Conservation (phyloP, 1,284 basidiomycete species). For the Heterobasidion irregulare region DNA sequence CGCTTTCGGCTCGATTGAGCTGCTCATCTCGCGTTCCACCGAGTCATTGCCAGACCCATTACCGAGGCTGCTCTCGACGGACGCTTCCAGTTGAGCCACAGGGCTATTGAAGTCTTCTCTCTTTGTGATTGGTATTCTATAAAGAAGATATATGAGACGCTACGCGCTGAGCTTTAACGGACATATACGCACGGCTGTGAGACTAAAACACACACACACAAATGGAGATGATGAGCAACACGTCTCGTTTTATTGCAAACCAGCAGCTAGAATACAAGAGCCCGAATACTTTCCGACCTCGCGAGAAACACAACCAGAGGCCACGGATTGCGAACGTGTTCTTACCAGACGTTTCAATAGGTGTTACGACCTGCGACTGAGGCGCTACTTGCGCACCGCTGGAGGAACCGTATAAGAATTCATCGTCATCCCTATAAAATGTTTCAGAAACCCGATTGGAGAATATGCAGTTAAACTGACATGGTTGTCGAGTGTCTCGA, state of each 20-base stretch:
- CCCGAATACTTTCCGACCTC: not conserved
- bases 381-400: no score
- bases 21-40: slow-evolving; percentile 21
- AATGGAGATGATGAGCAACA: not conserved
- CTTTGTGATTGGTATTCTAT: slow-evolving; percentile 1
- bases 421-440: no score
- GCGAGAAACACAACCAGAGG: not conserved
- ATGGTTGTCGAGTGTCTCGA: no score
- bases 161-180: not conserved
- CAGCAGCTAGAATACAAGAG: slow-evolving; percentile 1
- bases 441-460: no score
- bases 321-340: not conserved
- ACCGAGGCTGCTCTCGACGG: not conserved
- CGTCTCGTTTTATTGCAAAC: not conserved
- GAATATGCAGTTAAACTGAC: no score
- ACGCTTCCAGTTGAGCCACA: slow-evolving; percentile 1
- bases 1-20: slow-evolving; percentile 11
- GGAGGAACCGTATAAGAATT: no score
- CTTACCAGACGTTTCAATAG: slow-evolving; percentile 9
- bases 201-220: not conserved
- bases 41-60: slow-evolving; percentile 15
- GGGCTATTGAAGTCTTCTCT: not conserved
- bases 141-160: not conserved
- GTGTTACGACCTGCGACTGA: not conserved
- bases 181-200: slow-evolving; percentile 1